Percentiles rank a stretch among this genome's conserved stretches.
phyloP scores from a whole-genome alignment of 441 rosid species.

The Gossypium gossypioides region DNA sequence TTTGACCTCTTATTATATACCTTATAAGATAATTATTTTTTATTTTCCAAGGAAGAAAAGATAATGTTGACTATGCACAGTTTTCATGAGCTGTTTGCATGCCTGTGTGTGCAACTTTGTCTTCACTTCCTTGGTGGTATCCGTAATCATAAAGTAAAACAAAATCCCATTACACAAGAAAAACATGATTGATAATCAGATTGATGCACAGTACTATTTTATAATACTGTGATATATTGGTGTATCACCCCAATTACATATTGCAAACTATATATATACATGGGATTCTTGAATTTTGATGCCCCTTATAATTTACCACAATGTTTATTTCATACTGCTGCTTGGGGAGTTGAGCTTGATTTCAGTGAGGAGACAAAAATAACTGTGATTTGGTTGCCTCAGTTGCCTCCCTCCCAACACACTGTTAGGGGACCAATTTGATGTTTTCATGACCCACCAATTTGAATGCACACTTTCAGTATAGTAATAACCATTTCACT shows the following conservation, averaged over 20 bases:
- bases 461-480: not conserved
- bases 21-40: not conserved
- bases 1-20: not conserved
- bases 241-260: not conserved
- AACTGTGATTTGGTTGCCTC: not conserved
- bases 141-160: constrained; percentile 10
- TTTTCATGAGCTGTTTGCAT: constrained; percentile 5
- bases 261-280: not conserved
- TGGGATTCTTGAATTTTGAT: not conserved
- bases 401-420: not conserved
- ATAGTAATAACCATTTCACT: not conserved
- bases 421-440: constrained; percentile 9
- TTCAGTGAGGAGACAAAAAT: constrained; percentile 1
- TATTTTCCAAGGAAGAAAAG: not conserved
- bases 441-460: constrained; percentile 5
- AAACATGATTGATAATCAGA: constrained; percentile 8
- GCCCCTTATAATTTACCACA: not conserved
- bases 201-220: not conserved
- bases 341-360: not conserved
- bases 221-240: not conserved
- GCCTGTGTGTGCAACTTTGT: constrained; percentile 12
- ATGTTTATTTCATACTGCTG: constrained; percentile 1
- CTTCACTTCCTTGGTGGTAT: constrained; percentile 10
- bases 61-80: not conserved
- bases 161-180: constrained; percentile 13